Percentiles rank a stretch among this genome's conserved stretches.
phyloP scores from a whole-genome alignment of 768 basidiomycete genomes.

The Russula lepida region DNA sequence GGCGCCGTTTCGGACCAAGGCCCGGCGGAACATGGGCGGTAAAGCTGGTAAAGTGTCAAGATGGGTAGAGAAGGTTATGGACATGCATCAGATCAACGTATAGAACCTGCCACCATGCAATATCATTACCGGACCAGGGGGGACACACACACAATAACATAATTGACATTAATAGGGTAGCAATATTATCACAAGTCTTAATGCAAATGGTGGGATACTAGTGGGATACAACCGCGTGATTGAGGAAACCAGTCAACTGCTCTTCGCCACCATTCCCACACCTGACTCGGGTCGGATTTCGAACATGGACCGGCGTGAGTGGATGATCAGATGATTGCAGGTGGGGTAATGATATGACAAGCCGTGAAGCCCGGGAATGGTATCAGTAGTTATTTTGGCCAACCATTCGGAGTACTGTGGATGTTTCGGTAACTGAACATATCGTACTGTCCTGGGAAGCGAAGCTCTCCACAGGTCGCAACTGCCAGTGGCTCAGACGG shows the following conservation, averaged over 20 bases:
- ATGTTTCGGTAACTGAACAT: too few species aligned
- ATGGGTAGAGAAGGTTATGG: neutral
- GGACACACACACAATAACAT: neutral
- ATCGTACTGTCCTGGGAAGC: neutral
- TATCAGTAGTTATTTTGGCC: neutral
- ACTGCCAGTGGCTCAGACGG: too few species aligned
- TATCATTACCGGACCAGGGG: neutral
- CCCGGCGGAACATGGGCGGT: neutral
- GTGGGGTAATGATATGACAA: neutral
- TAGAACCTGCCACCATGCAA: neutral
- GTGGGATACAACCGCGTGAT: too few species aligned
- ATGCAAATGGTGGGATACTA: neutral
- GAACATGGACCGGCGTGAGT: neutral
- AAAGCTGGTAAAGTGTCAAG: neutral
- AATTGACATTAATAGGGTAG: neutral
- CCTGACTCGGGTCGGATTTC: neutral
- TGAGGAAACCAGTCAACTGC: neutral
- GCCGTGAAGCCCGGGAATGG: neutral
- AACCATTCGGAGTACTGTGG: neutral
- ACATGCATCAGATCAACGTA: neutral
- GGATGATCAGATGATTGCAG: neutral
- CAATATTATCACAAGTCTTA: neutral
- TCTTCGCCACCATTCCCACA: neutral
- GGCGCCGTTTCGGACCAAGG: neutral
- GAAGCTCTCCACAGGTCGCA: neutral